Conservation (phyloP, 495 filamentous ascomycete species). For the Hapsidospora chrysogenum region DNA sequence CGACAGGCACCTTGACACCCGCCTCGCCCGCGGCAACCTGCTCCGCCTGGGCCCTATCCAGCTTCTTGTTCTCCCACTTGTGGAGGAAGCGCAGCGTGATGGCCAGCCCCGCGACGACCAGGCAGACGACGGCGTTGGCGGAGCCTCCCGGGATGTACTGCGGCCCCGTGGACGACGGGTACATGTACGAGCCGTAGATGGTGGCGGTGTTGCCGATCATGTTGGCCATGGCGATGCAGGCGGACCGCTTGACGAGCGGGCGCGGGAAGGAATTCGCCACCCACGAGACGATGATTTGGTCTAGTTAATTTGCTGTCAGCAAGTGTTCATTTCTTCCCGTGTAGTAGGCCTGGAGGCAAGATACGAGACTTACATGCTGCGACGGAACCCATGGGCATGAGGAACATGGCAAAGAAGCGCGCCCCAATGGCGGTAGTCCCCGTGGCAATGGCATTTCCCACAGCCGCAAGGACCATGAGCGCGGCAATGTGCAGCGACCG, state of each 20-base stretch:
- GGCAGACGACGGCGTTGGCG: constrained; percentile 30
- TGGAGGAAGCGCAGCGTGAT: constrained; percentile 26
- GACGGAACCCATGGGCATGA: no score
- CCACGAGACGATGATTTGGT: not conserved
- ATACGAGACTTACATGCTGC: no score
- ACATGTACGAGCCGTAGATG: constrained; percentile 22
- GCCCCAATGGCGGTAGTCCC: constrained; percentile 20
- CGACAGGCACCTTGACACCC: no score
- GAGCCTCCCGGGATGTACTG: constrained; percentile 27
- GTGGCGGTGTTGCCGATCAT: constrained; percentile 14
- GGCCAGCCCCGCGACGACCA: constrained; percentile 21
- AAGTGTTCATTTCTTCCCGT: no score
- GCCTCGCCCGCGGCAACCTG: constrained; percentile 7
- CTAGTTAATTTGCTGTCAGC: no score
- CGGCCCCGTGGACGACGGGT: constrained; percentile 29
- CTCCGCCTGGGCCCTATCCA: constrained; percentile 21
- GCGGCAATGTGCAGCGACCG: constrained; percentile 30
- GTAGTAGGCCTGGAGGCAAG: no score
- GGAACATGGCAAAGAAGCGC: constrained; percentile 22
- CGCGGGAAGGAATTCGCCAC: constrained; percentile 2
- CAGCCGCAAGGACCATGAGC: constrained; percentile 18
- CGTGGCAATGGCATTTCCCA: constrained; percentile 23
- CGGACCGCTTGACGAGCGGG: constrained; percentile 6
- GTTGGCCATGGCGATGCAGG: constrained; percentile 6
- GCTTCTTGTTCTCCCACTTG: constrained; percentile 29